These are phyloP conservation scores for Psidium friedrichsthalianum DNA, from an alignment of 345 rosid species.

Conservation along the genomic window DNA sequence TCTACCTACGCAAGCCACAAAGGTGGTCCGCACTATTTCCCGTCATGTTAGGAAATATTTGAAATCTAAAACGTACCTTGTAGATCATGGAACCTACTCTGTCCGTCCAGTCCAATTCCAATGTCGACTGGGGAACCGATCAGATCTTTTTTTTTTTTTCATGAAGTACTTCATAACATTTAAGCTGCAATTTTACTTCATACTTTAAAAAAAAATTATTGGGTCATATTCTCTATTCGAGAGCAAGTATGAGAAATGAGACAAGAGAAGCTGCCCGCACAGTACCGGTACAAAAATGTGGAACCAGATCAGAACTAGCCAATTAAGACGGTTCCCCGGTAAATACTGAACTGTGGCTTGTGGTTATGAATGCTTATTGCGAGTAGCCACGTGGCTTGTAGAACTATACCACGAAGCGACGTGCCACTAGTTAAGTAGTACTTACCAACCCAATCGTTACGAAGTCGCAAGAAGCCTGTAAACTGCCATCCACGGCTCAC, in stretches of 20 bases:
- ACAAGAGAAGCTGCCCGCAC: background rate
- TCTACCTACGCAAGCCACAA: background rate
- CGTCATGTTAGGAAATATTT: background rate
- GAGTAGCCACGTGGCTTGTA: background rate
- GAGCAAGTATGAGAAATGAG: background rate
- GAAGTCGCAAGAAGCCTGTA: no score
- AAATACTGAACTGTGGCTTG: background rate
- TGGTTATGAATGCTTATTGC: background rate
- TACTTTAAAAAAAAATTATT: background rate
- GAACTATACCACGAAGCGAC: background rate
- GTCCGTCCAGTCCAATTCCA: no score
- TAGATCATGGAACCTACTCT: background rate
- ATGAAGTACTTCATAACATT: background rate
- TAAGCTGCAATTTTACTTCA: background rate
- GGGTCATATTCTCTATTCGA: background rate
- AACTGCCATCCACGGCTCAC: no score
- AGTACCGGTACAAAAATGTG: background rate
- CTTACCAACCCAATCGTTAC: background rate
- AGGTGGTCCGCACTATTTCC: background rate
- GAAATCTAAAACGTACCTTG: no score
- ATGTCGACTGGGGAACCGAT: background rate
- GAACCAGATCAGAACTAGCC: background rate
- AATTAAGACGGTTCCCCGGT: fast-evolving
- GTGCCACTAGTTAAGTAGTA: background rate
- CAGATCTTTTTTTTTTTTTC: background rate